Percentiles rank a stretch among this genome's conserved stretches.
Evolutionary conservation across 345 rosid genomes (phyloP).

Genomic region (Euclidium syriacum): DNA sequence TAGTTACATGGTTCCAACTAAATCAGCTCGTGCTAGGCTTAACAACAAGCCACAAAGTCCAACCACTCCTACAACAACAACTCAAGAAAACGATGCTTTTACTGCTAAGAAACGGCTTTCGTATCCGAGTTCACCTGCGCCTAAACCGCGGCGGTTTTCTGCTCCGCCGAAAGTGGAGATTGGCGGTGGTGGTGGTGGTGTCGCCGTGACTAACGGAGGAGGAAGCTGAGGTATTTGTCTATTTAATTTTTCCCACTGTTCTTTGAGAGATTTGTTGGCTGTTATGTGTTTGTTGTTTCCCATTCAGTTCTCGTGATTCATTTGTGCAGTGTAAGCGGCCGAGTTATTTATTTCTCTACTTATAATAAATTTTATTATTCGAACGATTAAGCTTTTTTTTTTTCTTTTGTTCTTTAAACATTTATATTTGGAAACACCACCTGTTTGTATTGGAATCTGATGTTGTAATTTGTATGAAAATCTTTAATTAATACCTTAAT

Average conservation of each 20-base stretch:
- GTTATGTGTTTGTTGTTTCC: constrained; percentile 3
- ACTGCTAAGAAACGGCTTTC: constrained; percentile 73
- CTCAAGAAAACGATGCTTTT: constrained; percentile 43
- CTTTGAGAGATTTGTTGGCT: constrained; percentile 17
- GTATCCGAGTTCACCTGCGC: constrained; percentile 70
- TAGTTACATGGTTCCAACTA: constrained; percentile 87
- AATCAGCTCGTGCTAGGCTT: constrained; percentile 86
- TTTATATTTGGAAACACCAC: background rate
- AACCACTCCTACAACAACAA: constrained; percentile 26
- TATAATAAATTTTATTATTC: constrained; percentile 2
- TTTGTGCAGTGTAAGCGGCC: constrained; percentile 37
- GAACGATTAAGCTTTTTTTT: constrained; percentile 8
- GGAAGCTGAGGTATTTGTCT: constrained; percentile 25
- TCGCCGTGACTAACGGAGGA: constrained; percentile 39
- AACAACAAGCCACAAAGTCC: constrained; percentile 59
- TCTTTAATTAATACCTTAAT: no score
- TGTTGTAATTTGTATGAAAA: background rate
- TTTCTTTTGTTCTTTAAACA: background rate
- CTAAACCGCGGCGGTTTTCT: constrained; percentile 58
- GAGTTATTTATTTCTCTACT: constrained; percentile 18
- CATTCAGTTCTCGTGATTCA: constrained; percentile 20
- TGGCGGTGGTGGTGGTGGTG: constrained; percentile 31
- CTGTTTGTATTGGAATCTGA: background rate
- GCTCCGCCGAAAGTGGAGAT: constrained; percentile 72
- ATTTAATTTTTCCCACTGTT: constrained; percentile 1